Base-by-base conservation (phyloP, 2,329 filamentous ascomycete genomes). In the Fusarium albidum region DNA sequence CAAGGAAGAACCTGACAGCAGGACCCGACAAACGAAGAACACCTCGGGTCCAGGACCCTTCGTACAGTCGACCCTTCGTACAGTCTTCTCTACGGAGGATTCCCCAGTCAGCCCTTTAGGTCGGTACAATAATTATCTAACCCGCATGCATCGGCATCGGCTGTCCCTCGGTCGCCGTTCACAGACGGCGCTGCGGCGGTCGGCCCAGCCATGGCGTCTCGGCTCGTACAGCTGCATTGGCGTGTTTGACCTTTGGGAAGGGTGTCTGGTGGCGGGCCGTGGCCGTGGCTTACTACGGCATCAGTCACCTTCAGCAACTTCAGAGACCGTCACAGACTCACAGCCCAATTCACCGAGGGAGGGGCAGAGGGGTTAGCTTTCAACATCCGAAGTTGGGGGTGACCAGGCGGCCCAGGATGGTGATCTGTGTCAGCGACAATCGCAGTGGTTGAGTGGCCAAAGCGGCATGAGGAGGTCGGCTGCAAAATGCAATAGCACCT, bases 341-440 rank as follows among this genome's bases (percentile, higher is more conserved):
- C 9, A 4, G 10, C 29, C 11, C 29, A 13, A 13, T 33, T 29
- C 41, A 29, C 9, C 12, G 34, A 25, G 14, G 34, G 53, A 43
- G 47, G 47, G 44, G 40, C 29, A 40, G 53, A 43, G 47, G 47
- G 44, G 40, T 32, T 45, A 44, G 57, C 4, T 61, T 61, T 61
- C 53, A 61, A 49, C n/a, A 33, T 46, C 26, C 12, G 12, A 42
- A 13, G 34, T 51, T 61, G 53, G 55, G 58, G 58, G 21, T n/a
- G 32, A 17, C 10, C 45, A 54, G 58, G 21, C 7, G 32, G 27
- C 10, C 45, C 26, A 32, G 18, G 44, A 45, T 61, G 39, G 42
- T 49, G 55, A 39, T 25, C 29, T 38, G 40, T 14, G 31, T 37
- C 27, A 32, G 43, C 12, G 27, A 27, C 38, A 38, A 52, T 14